Evolutionary conservation across 2,329 filamentous ascomycete species (phyloP).

Genomic region (Piedraia hortae): DNA sequence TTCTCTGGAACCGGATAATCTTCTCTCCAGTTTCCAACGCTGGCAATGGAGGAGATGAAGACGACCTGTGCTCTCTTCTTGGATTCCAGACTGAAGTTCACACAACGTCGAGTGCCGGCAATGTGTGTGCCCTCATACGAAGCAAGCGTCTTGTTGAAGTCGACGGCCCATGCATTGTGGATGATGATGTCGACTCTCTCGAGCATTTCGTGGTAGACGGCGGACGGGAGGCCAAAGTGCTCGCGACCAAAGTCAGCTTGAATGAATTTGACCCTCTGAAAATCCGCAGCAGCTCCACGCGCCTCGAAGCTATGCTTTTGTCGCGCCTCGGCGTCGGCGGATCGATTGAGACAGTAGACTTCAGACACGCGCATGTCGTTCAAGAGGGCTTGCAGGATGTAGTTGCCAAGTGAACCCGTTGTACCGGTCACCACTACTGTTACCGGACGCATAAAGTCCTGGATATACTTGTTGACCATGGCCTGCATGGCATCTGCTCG

Average conservation of each 20-base stretch:
- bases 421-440: conserved; percentile 13
- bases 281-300: conserved; percentile 6
- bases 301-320: conserved; percentile 6
- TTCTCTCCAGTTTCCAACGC: conserved; percentile 9
- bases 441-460: conserved; percentile 3
- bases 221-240: conserved; percentile 6
- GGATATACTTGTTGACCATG: conserved; percentile 10
- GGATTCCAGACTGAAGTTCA: conserved; percentile 7
- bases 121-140: conserved; percentile 11
- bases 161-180: conserved; percentile 15
- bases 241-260: conserved; percentile 6
- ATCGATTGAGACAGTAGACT: conserved; percentile 11
- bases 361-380: conserved; percentile 6
- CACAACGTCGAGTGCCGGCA: conserved; percentile 7
- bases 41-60: conserved; percentile 16
- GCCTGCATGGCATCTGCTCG: conserved; percentile 7
- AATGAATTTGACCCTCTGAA: conserved; percentile 3
- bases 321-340: conserved; percentile 4
- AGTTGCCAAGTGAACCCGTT: conserved; percentile 13
- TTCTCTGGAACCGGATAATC: conserved; percentile 10
- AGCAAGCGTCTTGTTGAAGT: conserved; percentile 13
- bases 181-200: conserved; percentile 8
- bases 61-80: conserved; percentile 9
- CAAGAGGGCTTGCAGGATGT: conserved; percentile 11
- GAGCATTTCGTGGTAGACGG: conserved; percentile 6